Base-by-base conservation (phyloP, 2,329 filamentous ascomycete genomes). In the Coniochaeta prunicola region DNA sequence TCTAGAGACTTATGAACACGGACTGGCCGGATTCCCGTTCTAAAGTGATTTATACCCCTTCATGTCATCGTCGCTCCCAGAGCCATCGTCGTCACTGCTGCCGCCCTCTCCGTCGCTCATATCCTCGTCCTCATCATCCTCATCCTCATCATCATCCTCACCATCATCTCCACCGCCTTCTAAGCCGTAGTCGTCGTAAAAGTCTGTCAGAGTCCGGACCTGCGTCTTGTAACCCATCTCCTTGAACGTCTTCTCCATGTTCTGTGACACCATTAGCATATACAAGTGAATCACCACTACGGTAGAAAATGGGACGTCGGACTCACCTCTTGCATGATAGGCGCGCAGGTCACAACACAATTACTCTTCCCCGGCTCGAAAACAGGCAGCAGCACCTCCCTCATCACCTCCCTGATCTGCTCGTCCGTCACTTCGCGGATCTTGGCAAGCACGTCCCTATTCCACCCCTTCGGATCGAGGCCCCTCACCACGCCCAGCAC, bases 131-230 rank as follows among this genome's bases (percentile, higher is more conserved):
- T 80, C 78, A 0, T 83, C 83, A 0, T 86, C 86, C 0, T 86
- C 86, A 0, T 81, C 81, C 0, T 82, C 80, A 0, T 80, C 78
- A 0, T 79, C 78, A 0, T 82, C 82, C 2, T 84, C 85, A 4
- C 84, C 83, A 0, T 80, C 85, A 28, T 30, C n/a, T 3, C 81
- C 82, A 2, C 77, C 79, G 2, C 80, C 80, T 70, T 89, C 82
- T 53, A 97, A 75, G 0, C 93, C 93, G 70, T 97, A 97, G 67
- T 92, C 90, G 63, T 97, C 91, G 71, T 96, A 86, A 72, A 96
- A 97, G 66, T 89, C 82, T 45, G 86, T 85, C 56, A 97, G 79
- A 30, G 87, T 80, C 68, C 87, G 87, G 40, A 90, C 81, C 68
- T 90, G 82, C 0, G 89, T 88, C 70, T 87, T 87, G 77, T 96